Evolutionary conservation across 192 early-diverging fungal species (phyloP).

Genomic region (Chytriomyces sp.): DNA sequence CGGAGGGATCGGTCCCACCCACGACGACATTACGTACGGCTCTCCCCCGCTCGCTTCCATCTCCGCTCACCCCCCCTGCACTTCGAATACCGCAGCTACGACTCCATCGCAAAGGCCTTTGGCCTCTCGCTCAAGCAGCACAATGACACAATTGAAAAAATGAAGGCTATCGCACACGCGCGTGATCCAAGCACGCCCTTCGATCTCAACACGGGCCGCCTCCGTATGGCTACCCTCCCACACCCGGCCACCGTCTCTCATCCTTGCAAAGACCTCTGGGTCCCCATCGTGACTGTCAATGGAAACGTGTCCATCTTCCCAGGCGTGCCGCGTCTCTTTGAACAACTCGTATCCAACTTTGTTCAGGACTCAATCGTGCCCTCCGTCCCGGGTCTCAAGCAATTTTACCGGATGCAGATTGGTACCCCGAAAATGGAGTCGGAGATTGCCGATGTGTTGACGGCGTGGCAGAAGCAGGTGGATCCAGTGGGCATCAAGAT

Average conservation of each 20-base stretch:
- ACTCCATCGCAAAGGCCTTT: slow-evolving; percentile 63
- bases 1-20: slow-evolving; percentile 66
- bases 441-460: slow-evolving; percentile 48
- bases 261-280: slow-evolving; percentile 62
- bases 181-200: neutral
- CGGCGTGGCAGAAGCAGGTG: slow-evolving; percentile 36
- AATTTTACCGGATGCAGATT: slow-evolving; percentile 48
- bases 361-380: slow-evolving; percentile 31
- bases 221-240: slow-evolving; percentile 73
- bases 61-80: slow-evolving; percentile 7
- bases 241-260: slow-evolving; percentile 34
- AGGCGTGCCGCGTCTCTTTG: slow-evolving; percentile 68
- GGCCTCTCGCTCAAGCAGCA: slow-evolving; percentile 54
- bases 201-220: slow-evolving; percentile 45
- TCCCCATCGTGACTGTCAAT: slow-evolving; percentile 69
- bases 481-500: slow-evolving; percentile 44
- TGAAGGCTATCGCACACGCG: slow-evolving; percentile 44
- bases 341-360: slow-evolving; percentile 38
- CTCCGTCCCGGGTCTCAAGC: slow-evolving; percentile 7
- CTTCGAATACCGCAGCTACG: slow-evolving; percentile 73
- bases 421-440: slow-evolving; percentile 49
- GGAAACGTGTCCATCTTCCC: slow-evolving; percentile 70
- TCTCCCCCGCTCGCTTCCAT: neutral
- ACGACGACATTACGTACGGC: neutral
- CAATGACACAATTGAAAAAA: slow-evolving; percentile 54